Conservation (phyloP, 179 eudicot species). For the Silene noctiflora region DNA sequence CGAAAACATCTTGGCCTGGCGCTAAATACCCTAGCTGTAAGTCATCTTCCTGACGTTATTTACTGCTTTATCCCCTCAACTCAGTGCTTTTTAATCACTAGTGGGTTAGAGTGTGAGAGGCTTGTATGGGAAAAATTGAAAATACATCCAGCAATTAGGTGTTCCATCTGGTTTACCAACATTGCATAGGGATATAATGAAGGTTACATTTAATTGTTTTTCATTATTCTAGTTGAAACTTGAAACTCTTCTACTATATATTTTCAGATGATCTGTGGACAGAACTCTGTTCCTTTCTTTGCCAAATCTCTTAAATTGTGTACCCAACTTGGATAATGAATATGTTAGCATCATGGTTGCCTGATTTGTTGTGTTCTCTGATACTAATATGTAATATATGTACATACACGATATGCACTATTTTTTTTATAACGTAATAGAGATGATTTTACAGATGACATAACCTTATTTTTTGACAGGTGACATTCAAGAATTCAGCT, state of each 20-base stretch:
- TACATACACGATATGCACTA: no score
- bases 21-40: slow-evolving; percentile 66
- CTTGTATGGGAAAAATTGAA: neutral
- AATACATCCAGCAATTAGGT: neutral
- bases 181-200: neutral
- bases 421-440: neutral
- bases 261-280: neutral
- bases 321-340: neutral
- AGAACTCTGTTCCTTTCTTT: neutral
- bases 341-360: neutral
- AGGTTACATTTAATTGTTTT: neutral
- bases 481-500: slow-evolving; percentile 62
- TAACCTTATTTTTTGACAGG: slow-evolving; percentile 38
- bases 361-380: no score
- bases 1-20: slow-evolving; percentile 58
- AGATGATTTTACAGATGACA: neutral
- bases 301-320: neutral
- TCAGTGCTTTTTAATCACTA: neutral
- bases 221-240: neutral
- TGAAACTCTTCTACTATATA: neutral
- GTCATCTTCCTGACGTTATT: slow-evolving; percentile 26
- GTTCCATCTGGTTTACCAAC: neutral
- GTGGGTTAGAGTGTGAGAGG: neutral
- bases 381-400: no score
- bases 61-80: neutral